Conservation (phyloP, 2,329 filamentous ascomycete genomes). For the Trichoderma hamatum region DNA sequence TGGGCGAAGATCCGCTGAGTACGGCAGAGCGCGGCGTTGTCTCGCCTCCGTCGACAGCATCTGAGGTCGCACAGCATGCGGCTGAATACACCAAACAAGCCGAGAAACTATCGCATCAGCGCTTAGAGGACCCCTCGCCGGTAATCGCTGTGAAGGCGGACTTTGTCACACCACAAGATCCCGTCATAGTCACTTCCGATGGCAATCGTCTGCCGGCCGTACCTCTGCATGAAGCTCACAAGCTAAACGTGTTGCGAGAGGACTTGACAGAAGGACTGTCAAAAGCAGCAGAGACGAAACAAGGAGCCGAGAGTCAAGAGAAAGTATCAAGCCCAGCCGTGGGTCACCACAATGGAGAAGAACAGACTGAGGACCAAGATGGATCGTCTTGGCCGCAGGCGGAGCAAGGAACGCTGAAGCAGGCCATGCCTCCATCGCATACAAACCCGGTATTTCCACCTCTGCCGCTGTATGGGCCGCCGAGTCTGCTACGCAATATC, state of each 20-base stretch:
- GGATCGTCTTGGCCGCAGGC: conserved; percentile 47
- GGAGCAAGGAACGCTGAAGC: conserved; percentile 50
- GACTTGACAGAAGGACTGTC: conserved; percentile 43
- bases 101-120: conserved; percentile 55
- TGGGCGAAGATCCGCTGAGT: conserved; percentile 9
- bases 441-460: conserved; percentile 85
- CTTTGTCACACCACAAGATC: conserved; percentile 71
- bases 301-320: conserved; percentile 35
- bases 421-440: conserved; percentile 62
- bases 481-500: conserved; percentile 64
- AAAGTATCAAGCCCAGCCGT: conserved; percentile 34
- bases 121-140: conserved; percentile 35
- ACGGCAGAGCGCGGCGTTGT: neutral
- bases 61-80: conserved; percentile 45
- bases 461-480: conserved; percentile 78
- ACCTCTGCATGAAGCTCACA: conserved; percentile 69
- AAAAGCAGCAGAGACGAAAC: conserved; percentile 34
- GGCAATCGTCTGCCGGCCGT: conserved; percentile 69
- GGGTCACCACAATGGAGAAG: no score
- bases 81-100: conserved; percentile 65
- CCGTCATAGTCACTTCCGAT: conserved; percentile 69
- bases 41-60: conserved; percentile 30
- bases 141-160: conserved; percentile 62
- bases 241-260: conserved; percentile 66
- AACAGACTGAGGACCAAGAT: conserved; percentile 38